Evolutionary conservation across 352 stramenopile genomes (phyloP).

Genomic region (Pythium dissotocum): DNA sequence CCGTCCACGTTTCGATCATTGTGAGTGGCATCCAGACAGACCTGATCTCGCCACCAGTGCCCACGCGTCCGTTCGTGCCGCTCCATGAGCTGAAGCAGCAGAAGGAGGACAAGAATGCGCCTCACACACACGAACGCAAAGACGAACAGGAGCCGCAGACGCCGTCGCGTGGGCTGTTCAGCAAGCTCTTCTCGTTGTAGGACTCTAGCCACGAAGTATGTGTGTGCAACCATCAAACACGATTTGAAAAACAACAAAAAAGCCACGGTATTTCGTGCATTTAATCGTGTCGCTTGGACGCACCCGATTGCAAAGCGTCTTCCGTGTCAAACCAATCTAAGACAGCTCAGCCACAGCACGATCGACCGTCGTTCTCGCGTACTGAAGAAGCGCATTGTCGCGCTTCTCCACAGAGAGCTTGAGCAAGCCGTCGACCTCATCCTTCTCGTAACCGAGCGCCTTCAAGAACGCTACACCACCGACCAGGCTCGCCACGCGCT

Average conservation of each 20-base stretch:
- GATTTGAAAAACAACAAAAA: slow-evolving; percentile 13
- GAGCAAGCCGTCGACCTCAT: slow-evolving; percentile 63
- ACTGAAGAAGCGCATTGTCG: slow-evolving; percentile 64
- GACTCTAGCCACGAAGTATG: background rate
- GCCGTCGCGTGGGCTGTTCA: slow-evolving; percentile 57
- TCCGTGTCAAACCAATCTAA: slow-evolving; percentile 15
- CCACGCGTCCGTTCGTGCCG: slow-evolving; percentile 43
- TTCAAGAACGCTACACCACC: slow-evolving; percentile 87
- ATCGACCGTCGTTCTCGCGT: slow-evolving; percentile 57
- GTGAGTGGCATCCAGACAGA: slow-evolving; percentile 88
- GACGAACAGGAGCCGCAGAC: slow-evolving; percentile 30
- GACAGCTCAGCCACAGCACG: slow-evolving; percentile 67
- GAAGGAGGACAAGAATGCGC: slow-evolving; percentile 22
- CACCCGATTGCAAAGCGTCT: background rate
- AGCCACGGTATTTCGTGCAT: background rate
- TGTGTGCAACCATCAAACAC: background rate
- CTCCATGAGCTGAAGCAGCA: slow-evolving; percentile 44
- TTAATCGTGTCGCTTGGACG: background rate
- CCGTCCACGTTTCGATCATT: slow-evolving; percentile 87
- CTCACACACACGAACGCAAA: slow-evolving; percentile 9
- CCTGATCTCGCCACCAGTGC: slow-evolving; percentile 75
- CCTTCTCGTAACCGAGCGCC: slow-evolving; percentile 88
- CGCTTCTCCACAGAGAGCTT: slow-evolving; percentile 64
- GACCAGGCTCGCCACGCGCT: slow-evolving; percentile 82
- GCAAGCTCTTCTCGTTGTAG: slow-evolving; percentile 75